A percentile compares a stretch with the other conserved stretches of the same genome.
phyloP scores from a whole-genome alignment of 495 filamentous ascomycete genomes.

The Bathelium albidoporum region DNA sequence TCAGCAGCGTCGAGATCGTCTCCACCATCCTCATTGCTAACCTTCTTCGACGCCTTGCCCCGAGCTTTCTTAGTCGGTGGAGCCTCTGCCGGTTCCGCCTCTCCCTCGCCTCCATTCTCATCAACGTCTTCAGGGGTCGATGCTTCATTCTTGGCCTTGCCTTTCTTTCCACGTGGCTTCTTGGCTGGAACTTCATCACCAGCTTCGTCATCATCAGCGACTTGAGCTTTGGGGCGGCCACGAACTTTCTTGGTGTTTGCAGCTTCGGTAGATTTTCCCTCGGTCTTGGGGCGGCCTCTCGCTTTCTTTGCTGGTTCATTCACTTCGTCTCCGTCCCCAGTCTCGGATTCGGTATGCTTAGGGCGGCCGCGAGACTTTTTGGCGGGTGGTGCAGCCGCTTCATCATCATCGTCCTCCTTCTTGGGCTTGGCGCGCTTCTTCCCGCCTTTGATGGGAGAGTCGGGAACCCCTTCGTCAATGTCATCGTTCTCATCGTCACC shows the following conservation, averaged over 20 bases:
- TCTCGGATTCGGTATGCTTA: conserved; percentile 18
- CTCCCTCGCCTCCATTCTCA: conserved; percentile 22
- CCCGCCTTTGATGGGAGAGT: conserved; percentile 14
- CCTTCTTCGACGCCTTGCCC: conserved; percentile 15
- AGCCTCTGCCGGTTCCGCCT: conserved; percentile 17
- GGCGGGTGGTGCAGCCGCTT: conserved; percentile 22
- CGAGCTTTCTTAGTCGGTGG: conserved; percentile 19
- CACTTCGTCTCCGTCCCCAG: conserved; percentile 25
- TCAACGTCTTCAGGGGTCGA: conserved; percentile 9
- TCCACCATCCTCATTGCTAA: conserved; percentile 16
- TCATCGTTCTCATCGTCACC: conserved; percentile 30
- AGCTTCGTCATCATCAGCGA: conserved; percentile 2
- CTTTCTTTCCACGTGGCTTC: conserved; percentile 17
- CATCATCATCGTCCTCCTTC: conserved; percentile 27
- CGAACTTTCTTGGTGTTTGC: conserved; percentile 8
- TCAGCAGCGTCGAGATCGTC: conserved; percentile 15
- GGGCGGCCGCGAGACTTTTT: conserved; percentile 18
- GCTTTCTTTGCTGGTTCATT: conserved; percentile 25
- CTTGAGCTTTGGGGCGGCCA: conserved; percentile 14
- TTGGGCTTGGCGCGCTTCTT: conserved; percentile 39
- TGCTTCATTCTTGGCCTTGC: conserved; percentile 4
- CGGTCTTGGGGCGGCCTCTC: conserved; percentile 13
- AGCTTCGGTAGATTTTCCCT: not conserved
- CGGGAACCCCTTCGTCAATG: conserved; percentile 21
- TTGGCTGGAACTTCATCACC: conserved; percentile 20